Evolutionary conservation across 2,329 filamentous ascomycete genomes (phyloP).

Genomic region (Torrubiella hemipterigena): DNA sequence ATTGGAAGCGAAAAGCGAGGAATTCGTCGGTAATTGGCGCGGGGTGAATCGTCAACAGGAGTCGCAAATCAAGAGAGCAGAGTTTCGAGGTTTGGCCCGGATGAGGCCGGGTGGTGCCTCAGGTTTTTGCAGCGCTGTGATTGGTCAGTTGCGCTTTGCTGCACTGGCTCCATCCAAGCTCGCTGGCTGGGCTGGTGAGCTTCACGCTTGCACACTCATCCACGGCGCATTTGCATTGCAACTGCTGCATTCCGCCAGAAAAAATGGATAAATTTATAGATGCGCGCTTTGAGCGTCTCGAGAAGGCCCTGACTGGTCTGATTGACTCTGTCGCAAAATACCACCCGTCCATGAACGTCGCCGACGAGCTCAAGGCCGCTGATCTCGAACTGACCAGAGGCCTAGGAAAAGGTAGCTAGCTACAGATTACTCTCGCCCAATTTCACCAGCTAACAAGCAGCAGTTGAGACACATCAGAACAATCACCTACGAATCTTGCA

Average conservation of each 20-base stretch:
- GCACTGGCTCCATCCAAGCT: conserved; percentile 1
- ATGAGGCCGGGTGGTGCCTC: conserved; percentile 7
- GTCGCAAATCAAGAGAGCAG: conserved; percentile 1
- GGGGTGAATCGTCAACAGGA: conserved; percentile 1
- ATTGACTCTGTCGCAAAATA: conserved; percentile 75
- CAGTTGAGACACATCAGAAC: conserved; percentile 63
- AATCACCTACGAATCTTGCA: conserved; percentile 58
- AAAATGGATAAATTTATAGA: conserved; percentile 53
- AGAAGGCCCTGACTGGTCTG: conserved; percentile 53
- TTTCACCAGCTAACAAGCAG: conserved; percentile 3
- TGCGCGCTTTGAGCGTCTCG: conserved; percentile 51
- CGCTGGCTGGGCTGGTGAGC: not conserved
- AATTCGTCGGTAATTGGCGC: too few relatives aligned
- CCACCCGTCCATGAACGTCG: conserved; percentile 58
- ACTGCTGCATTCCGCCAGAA: not conserved
- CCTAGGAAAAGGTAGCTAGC: conserved; percentile 46
- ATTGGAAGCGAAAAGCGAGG: conserved; percentile 6
- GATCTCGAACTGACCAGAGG: conserved; percentile 56
- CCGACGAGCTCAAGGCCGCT: conserved; percentile 57
- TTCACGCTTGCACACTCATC: not conserved
- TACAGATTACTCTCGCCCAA: not conserved
- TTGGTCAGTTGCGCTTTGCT: conserved; percentile 1
- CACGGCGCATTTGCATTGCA: not conserved
- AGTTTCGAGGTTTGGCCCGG: conserved; percentile 7
- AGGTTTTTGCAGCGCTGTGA: conserved; percentile 1